These are phyloP conservation scores for Hyaloscypha finlandica DNA, from an alignment of 495 filamentous ascomycete species.

Conservation along the genomic window DNA sequence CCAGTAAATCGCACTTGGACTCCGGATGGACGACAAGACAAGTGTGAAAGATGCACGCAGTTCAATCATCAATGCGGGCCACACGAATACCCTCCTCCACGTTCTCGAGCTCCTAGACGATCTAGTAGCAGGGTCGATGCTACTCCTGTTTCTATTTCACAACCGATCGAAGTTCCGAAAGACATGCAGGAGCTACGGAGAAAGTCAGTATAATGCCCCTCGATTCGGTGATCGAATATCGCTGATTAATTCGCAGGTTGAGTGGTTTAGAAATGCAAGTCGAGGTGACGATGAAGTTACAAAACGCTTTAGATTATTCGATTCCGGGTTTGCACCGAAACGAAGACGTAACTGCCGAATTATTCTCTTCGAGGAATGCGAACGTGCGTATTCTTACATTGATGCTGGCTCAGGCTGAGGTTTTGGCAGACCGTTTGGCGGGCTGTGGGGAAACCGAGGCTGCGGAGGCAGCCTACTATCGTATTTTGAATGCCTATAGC, in stretches of 20 bases:
- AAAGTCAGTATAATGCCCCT: not conserved
- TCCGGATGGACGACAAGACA: not conserved
- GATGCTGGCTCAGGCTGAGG: constrained; percentile 1
- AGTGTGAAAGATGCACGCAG: constrained; percentile 4
- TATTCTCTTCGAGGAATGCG: constrained; percentile 4
- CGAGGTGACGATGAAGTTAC: not conserved
- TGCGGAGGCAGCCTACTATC: not conserved
- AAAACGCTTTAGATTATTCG: not conserved
- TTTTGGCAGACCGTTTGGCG: constrained; percentile 1
- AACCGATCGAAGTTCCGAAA: not conserved
- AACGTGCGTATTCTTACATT: not conserved
- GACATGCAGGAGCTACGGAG: not conserved
- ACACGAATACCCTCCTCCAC: not conserved
- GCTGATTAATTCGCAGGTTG: not conserved
- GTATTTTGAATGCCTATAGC: not conserved
- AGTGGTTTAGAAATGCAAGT: constrained; percentile 1
- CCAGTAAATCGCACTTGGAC: constrained; percentile 3
- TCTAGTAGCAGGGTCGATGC: not conserved
- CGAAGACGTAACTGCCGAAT: not conserved
- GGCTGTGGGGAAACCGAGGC: not conserved
- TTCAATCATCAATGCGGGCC: constrained; percentile 1
- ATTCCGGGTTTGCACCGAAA: not conserved
- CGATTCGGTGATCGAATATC: not conserved
- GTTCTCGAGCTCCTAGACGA: not conserved
- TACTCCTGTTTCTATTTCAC: not conserved